These are phyloP conservation scores for Albophoma yamanashiensis DNA, from an alignment of 2,329 filamentous ascomycete species.

Conservation along the genomic window DNA sequence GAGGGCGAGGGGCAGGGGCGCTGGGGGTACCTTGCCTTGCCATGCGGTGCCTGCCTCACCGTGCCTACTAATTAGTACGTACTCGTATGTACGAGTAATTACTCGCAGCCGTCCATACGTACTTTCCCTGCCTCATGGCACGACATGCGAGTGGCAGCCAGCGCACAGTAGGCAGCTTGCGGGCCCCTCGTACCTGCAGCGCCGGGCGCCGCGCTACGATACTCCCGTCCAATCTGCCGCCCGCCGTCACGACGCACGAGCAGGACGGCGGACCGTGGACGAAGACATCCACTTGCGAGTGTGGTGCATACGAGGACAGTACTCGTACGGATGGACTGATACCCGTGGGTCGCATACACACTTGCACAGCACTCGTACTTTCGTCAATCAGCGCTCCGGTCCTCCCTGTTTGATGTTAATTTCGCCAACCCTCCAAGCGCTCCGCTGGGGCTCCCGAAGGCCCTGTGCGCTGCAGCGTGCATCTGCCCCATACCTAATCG, in stretches of 20 bases:
- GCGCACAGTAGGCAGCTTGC: neutral
- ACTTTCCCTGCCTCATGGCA: neutral
- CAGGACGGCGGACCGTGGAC: no score
- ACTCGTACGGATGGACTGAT: no score
- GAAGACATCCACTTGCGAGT: no score
- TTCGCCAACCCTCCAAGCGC: neutral
- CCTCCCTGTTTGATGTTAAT: constrained; percentile 4
- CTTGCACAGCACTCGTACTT: neutral
- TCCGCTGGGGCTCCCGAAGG: neutral
- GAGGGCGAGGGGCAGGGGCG: neutral
- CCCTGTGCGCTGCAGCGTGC: neutral
- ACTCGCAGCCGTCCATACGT: no score
- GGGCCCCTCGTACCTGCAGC: neutral
- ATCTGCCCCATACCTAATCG: neutral
- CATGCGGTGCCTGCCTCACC: no score
- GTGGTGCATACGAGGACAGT: no score
- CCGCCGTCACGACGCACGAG: no score
- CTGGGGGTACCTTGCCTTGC: no score
- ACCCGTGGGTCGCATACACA: neutral
- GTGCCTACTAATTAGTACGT: no score
- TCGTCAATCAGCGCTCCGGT: neutral
- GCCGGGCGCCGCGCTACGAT: neutral
- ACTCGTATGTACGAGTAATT: no score
- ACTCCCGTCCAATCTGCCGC: neutral
- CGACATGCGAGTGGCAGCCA: neutral